Evolutionary conservation across 2,329 filamentous ascomycete species (phyloP), one percentile per base, ranked within the genome.

Genomic region (Uncinocarpus reesii): DNA sequence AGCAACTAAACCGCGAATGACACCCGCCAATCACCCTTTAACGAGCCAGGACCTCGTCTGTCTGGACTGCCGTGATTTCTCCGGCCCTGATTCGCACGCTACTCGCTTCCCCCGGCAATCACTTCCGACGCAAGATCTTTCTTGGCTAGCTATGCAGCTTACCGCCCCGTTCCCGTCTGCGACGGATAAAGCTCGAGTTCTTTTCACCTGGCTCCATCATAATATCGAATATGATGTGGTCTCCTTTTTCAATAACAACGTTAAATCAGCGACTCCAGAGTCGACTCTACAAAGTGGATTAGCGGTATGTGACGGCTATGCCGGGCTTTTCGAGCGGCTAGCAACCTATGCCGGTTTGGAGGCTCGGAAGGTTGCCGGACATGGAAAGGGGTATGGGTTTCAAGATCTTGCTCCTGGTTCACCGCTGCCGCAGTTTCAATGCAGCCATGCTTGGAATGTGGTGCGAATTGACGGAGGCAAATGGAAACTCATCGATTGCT

Each of bases 191-290:
- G 90, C 92, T 2, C 78, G 92, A 23, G 87, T 81, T 1, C 86
- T 98, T 51, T 96, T 96, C 62, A 86, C 85, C 1, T 98, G 92
- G 92, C 80, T 89, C 34, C 90, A 96, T 66, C 82, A 96, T 65
- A 96, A 96, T 58, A 81, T 98, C 50, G 75, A 75, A 40, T 98
- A 96, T 63, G 86, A 96, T 62, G 79, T 80, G 0, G 74, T 78
- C 21, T 77, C 81, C 20, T 94, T 95, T 69, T 93, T 93, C 60
- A 78, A 75, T 49, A 78, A 81, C 29, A 79, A 72, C 40, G 71
- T 94, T 26, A 75, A 80, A 53, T 72, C 76, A 6, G 80, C 79
- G 35, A 83, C 80, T 0, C 83, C 87, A 0, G 77, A 81, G 28
- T 79, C 82, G 26, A 90, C 84, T 0, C 78, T 96, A 8, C 75